Base-by-base conservation (phyloP, 2,329 filamentous ascomycete species). In the Paraconiothyrium sp. region DNA sequence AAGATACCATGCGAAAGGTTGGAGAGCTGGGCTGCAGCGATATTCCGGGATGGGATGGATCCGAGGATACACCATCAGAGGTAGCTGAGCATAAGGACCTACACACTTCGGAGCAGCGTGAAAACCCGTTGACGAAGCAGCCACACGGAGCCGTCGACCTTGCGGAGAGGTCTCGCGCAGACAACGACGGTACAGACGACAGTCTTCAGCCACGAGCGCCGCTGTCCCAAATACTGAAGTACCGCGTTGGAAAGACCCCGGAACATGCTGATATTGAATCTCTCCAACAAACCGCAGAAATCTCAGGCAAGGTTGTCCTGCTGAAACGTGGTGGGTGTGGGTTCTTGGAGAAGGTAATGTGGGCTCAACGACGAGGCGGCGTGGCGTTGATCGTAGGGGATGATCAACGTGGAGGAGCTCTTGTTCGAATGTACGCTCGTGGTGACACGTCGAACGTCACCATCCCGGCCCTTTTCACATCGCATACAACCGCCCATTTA, bases 391-490 rank as follows among this genome's bases (percentile, higher is more conserved):
- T 99, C 67, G 94, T 99, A 3, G 95, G 95, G 30, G 95, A 99
- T 77, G 92, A 97, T 77, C 90, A 92, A 60, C 91, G 92, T 63
- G 94, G 94, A 48, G 94, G 93, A 4, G 91, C 91, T 39, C 82
- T 99, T 63, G 92, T 98, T 54, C 95, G 96, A 70, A 99, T 99
- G 95, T 98, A 97, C 78, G 95, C 95, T n/a, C 89, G 92, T 72
- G 95, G 94, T 41, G 94, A 98, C 75, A 97, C 94, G 3, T 96
- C 94, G 37, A 97, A 97, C 72, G 88, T 98, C 67, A 93, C 93
- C 0, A 97, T 99, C 57, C 94, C 95, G 1, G 92, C 95, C 0
- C 85, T 98, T 10, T 99, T 99, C 79, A 98, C 95, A 0, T 96
- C 94, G 0, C 89, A 95, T 70, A 98, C 93, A 0, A 98, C 94